Evolutionary conservation across 2,329 filamentous ascomycete genomes (phyloP), one percentile per base, ranked within the genome.

Genomic region (Alternaria alternata): DNA sequence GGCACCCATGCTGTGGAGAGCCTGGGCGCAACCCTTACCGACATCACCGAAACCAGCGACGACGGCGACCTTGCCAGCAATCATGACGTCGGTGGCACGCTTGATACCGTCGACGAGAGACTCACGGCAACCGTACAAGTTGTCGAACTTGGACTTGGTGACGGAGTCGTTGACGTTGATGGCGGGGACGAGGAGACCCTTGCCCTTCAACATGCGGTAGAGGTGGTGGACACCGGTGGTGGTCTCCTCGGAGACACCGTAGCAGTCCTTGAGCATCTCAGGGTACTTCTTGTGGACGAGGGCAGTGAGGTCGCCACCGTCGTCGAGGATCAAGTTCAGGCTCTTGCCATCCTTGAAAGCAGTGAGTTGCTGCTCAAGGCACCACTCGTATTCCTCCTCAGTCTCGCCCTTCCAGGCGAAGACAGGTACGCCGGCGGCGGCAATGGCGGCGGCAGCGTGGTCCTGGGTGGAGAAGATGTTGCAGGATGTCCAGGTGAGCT

Each of bases 121-220:
- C 87, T 98, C 95, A 81, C 93, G 91, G 93, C 95, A 98, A 80
- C 95, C 94, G 89, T 98, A 99, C 71, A 98, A 86, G 90, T 99
- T 99, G 89, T 98, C 95, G 82, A 99, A 99, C 89, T 99, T 99
- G 85, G 93, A 97, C 91, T 98, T 99, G 84, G 95, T 99, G 80
- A 99, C 94, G 62, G 91, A 94, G 89, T 99, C 94, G 87, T 99
- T 98, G 88, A 99, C 94, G 84, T 99, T 99, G 90, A 98, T 80
- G 83, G 94, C 88, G 72, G 95, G 95, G 71, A 97, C 92, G 66
- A 97, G 90, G 69, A 98, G 93, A 60, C 80, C 80, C 81, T 88
- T 88, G 78, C 82, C 79, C 81, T 84, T 97, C 81, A 98, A 85
- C 94, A 97, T 97, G 80, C 89, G 89, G 91, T 98, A 99, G 65